phyloP scores from a whole-genome alignment of 2,329 filamentous ascomycete genomes.

The Diaporthe sp. region DNA sequence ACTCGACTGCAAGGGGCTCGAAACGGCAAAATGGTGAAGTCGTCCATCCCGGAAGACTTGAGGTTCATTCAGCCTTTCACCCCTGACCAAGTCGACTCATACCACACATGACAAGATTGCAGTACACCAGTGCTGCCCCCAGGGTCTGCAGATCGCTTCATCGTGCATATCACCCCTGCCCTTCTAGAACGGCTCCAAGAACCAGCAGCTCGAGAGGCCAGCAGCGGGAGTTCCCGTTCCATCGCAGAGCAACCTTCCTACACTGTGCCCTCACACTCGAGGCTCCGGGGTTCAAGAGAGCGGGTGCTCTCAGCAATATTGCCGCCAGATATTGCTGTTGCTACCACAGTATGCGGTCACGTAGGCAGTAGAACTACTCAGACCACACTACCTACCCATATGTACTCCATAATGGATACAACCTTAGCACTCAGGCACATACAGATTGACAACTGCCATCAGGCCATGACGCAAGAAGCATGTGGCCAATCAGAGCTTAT shows the following conservation, averaged over 20 bases:
- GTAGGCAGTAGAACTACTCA: neutral
- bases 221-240: neutral
- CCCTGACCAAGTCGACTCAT: slow-evolving; percentile 19
- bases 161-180: slow-evolving; percentile 28
- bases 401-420: neutral
- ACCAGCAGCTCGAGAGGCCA: neutral
- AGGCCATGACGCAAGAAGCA: slow-evolving; percentile 41
- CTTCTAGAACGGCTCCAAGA: slow-evolving; percentile 26
- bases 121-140: neutral
- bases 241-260: neutral
- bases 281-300: neutral
- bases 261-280: neutral
- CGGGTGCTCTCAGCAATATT: neutral
- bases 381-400: neutral
- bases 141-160: slow-evolving; percentile 23
- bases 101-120: slow-evolving; percentile 1
- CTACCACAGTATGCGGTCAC: neutral
- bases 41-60: neutral
- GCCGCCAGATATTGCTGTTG: too few species aligned
- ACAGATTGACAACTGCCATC: neutral
- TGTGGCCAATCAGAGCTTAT: slow-evolving; percentile 42
- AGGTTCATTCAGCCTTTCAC: neutral
- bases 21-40: neutral
- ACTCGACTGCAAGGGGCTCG: neutral
- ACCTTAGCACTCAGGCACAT: neutral